Base-by-base conservation (phyloP, 176 grass and related monocot genomes). In the Raddia guianensis region DNA sequence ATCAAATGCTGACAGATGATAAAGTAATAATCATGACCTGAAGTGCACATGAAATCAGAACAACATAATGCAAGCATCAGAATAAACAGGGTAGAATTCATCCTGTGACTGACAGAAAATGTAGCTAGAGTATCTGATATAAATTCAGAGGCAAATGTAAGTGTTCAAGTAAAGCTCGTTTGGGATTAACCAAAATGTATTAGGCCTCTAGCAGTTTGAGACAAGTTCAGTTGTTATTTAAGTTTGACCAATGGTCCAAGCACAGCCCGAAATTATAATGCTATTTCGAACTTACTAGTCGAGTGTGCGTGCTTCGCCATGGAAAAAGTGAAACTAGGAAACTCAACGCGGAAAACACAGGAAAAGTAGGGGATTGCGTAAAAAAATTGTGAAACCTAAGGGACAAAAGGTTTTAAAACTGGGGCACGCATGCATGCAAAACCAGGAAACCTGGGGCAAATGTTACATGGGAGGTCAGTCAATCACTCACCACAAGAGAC, bases 1-100 rank as follows among this genome's bases (percentile, higher is more conserved):
- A 76, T 70, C 66, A 59, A 80, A 66, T 53, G 61, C 33, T 53
- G 20, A 45, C 56, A 80, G 15, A 49, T 70, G 42, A 49, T 61
- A 62, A 75, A 69, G 37, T 81, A 27, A 80, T 55, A 59, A 48
- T 64, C 21, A 63, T 40, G n/a, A 63, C 56, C 37, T 5, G 11
- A 14, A 84, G 40, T 40, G 14, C 7, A 73, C 80, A 82, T 80
- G 43, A 81, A 81, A 76, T 5, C 8, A 52, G 70, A 63, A 69
- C 9, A 60, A 68, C 16, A 14, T 18, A 74, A 76, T 7, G 34
- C 33, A 15, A 47, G 44, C n/a, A 72, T 71, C 27, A 43, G 44
- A 68, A 76, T 62, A 51, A 62, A 57, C 7, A 82, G 8, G 32
- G 44, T 0, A 32, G 3, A 73, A n/a, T 9, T 59, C 54, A 50